Evolutionary conservation across 2,329 filamentous ascomycete species (phyloP).

Genomic region (Alternaria sp.): DNA sequence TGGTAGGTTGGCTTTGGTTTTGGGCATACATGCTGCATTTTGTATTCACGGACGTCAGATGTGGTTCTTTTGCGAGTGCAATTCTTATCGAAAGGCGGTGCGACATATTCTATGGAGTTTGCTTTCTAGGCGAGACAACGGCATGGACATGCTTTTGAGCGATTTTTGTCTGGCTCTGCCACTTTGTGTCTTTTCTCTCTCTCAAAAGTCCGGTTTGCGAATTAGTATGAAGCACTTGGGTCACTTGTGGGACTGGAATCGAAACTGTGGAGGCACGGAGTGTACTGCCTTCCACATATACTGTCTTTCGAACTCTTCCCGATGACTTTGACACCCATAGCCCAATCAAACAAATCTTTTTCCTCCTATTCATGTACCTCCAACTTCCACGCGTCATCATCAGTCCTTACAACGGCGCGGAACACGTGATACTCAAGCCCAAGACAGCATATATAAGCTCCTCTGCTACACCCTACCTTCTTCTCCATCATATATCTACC

Average conservation of each 20-base stretch:
- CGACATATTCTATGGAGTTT: not conserved
- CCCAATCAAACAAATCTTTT: not conserved
- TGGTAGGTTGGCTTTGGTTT: not conserved
- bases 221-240: rapidly evolving
- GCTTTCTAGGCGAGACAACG: no score
- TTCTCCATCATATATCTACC: not conserved
- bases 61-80: rapidly evolving
- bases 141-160: no score
- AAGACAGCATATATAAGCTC: not conserved
- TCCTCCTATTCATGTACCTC: not conserved
- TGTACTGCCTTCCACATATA: no score
- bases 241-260: not conserved
- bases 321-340: not conserved
- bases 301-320: not conserved
- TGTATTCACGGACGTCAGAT: rapidly evolving
- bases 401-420: rapidly evolving
- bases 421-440: not conserved
- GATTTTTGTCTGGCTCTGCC: not conserved
- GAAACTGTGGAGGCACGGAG: not conserved
- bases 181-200: not conserved
- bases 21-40: no score
- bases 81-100: not conserved
- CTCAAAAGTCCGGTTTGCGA: not conserved
- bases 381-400: rapidly evolving
- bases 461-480: not conserved